Conservation (phyloP, 108 stramenopile genomes). For the Chaetoceros tenuissimus region DNA sequence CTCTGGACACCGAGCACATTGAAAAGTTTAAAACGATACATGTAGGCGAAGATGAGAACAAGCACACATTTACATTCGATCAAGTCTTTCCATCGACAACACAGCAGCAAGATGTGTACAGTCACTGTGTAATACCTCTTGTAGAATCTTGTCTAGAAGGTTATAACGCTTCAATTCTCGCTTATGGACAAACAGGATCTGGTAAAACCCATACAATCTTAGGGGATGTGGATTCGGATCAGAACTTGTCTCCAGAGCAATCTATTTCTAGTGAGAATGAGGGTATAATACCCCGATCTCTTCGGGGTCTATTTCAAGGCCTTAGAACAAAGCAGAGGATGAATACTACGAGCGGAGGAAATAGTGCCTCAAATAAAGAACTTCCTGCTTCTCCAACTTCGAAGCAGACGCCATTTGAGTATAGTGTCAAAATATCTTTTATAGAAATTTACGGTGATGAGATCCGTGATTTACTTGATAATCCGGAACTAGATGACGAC, state of each 20-base stretch:
- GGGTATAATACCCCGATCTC: constrained; percentile 70
- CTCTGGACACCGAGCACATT: too few relatives aligned
- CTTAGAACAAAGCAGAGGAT: constrained; percentile 3
- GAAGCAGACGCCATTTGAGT: constrained; percentile 34
- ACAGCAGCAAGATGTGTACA: constrained; percentile 73
- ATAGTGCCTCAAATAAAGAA: not conserved
- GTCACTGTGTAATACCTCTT: constrained; percentile 75
- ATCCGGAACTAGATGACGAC: constrained; percentile 4
- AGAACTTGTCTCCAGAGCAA: not conserved
- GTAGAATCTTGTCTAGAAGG: constrained; percentile 85
- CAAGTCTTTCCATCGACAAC: constrained; percentile 66
- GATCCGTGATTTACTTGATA: constrained; percentile 83
- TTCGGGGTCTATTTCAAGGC: constrained; percentile 44
- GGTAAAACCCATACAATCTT: constrained; percentile 35
- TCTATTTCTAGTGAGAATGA: constrained; percentile 2
- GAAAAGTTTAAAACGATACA: not conserved
- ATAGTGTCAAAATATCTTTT: constrained; percentile 66
- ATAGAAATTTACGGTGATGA: constrained; percentile 83
- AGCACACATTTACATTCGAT: constrained; percentile 72
- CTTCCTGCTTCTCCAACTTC: not conserved
- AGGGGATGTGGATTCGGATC: constrained; percentile 1
- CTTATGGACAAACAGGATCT: constrained; percentile 54
- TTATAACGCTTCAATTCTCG: constrained; percentile 55
- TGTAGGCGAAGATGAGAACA: constrained; percentile 24
- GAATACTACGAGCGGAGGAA: not conserved